Base-by-base conservation (phyloP, 225 moss, liverwort and hornwort species). In the Polytrichum formosum region DNA sequence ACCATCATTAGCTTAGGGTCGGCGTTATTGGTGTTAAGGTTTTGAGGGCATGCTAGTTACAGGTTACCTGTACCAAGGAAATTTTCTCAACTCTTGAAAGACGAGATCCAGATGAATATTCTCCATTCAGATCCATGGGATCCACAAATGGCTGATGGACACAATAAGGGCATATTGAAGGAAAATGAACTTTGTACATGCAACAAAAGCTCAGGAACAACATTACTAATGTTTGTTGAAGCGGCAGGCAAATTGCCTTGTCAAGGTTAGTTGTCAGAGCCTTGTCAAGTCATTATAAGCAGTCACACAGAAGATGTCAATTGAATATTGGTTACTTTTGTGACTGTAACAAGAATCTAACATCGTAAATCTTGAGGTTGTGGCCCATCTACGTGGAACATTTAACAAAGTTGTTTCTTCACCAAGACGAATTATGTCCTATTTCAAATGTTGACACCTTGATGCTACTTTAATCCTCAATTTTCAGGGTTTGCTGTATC, bases 401-500 rank as follows among this genome's bases (percentile, higher is more conserved):
- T 37, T 2, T 37, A 37, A 2, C 2, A 37, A 37, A 37, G 37
- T 37, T 10, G 37, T 37, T 37, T 37, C 37, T 3, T 10, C 37
- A 37, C 13, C 13, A 37, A 37, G 35, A 37, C 13, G 13, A 37
- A 37, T 10, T 37, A 37, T 37, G 3, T 13, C 22, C 16, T 62
- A 26, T 62, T 26, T 62, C 62, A 62, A 26, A 26, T 23, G 26
- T 62, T 20, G 25, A 21, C 22, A 63, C 28, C 27, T 28, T 26
- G 33, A 22, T 65, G 65, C 22, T 65, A 13, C 70, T 68, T 62
- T 74, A 72, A 37, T 70, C 31, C 30, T 58, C 55, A 63, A 56
- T 68, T 79, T 70, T 56, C 89, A 89, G 89, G 89, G 89, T 68
- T 78, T 89, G 37, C 61, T 86, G 53, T 86, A 81, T 81, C 77